Base-by-base conservation (phyloP, 345 rosid genomes). In the Mangifera indica region DNA sequence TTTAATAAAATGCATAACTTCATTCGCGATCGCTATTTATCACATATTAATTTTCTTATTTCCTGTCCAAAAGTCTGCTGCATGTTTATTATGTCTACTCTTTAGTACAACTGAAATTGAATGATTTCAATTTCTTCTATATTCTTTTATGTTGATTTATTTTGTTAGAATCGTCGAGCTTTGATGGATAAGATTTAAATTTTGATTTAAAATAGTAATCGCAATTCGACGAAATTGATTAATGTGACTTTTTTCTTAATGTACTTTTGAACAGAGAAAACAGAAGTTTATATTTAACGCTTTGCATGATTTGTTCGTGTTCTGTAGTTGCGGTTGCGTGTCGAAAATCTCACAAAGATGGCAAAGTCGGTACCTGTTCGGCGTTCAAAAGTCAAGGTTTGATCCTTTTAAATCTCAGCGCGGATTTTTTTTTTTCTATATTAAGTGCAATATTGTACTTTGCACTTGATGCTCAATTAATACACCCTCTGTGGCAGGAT, bases 361-460 rank as follows among this genome's bases (percentile, higher is more conserved):
- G 91, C 91, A 9, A 85, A 81, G 69, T 76, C 78, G 37, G 84
- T 71, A 68, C 78, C 90, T 74, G 84, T 67, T 54, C 84, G 81
- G 83, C 96, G 96, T 63, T 79, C 92, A 3, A 88, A 84, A 91
- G 90, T 93, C 80, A 86, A 88, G 93, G 98, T 93, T 29, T 71
- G 60, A 57, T 17, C 63, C 71, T 14, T 46, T 7, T 80, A 11
- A 3, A 17, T 66, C 37, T 42, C 20, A 20, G 42, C 15, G 42
- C 44, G 20, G n/a, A 0, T 29, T 15, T 18, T 34, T 69, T 5
- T 2, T n/a, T 52, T 66, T 12, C 49, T 5, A 13, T 17, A 20
- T 29, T 10, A 14, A 10, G 29, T 61, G 46, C 49, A 22, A 40
- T 77, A 0, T 42, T 51, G 24, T 52, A 9, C 24, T 53, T 29